Evolutionary conservation across 2,329 filamentous ascomycete genomes (phyloP).

Genomic region (Blastomyces parvus): DNA sequence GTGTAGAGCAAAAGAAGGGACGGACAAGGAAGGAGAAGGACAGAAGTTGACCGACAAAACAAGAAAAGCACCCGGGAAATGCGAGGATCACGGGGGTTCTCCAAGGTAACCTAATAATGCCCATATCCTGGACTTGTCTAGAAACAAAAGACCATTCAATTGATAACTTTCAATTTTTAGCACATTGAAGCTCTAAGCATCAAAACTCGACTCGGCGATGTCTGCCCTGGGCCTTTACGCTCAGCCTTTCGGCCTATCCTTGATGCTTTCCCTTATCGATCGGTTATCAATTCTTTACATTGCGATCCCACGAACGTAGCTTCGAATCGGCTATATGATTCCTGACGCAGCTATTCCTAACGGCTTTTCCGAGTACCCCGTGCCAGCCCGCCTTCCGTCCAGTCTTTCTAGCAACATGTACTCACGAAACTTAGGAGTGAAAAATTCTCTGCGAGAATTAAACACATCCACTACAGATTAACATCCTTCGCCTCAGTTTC

Average conservation of each 20-base stretch:
- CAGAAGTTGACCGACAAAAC: neutral
- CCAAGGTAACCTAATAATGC: neutral
- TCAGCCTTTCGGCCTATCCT: neutral
- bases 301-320: neutral
- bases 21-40: neutral
- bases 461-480: neutral
- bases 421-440: neutral
- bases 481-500: neutral
- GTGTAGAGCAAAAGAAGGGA: neutral
- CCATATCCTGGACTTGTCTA: no score
- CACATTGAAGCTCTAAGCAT: neutral
- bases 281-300: neutral
- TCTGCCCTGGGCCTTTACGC: neutral
- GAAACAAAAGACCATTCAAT: neutral
- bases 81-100: neutral
- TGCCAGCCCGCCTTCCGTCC: neutral
- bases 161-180: neutral
- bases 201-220: neutral
- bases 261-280: neutral
- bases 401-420: neutral
- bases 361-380: neutral
- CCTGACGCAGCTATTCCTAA: neutral
- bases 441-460: neutral
- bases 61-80: slow-evolving; percentile 1
- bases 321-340: neutral